Evolutionary conservation across 225 moss, liverwort and hornwort genomes (phyloP), one percentile per base, ranked within the genome.

Genomic region (Sphagnum tenellum): DNA sequence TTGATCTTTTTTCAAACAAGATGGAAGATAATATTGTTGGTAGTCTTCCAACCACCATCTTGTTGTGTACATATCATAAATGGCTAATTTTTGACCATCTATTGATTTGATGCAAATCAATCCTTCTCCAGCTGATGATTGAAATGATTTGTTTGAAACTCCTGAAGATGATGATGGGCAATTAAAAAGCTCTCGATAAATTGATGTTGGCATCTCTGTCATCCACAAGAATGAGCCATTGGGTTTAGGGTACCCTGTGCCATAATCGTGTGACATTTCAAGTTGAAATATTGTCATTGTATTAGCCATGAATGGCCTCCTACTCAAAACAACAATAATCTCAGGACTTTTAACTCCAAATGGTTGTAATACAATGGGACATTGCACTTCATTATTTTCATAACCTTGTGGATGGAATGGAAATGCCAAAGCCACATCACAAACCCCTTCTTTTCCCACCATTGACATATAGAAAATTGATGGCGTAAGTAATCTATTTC

Each of bases 41-140:
- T 75, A 75, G 56, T 78, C 75, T 9, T 78, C 75, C 29, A 82
- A 53, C 75, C 75, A 82, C 82, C 78, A 78, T 58, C 68, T 78
- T 47, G 82, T 0, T 5, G 63, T 68, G 14, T 78, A 73, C 67
- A 82, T 82, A 8, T 78, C 75, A 13, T 68, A 75, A 7, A 82
- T 75, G 12, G 56, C 78, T 50, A 78, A 44, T 58, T 67, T 72
- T 48, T 75, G 78, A 0, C 78, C 78, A 57, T 82, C 49, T 0
- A 3, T 73, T 8, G 70, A 58, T 8, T 82, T 78, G 0, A 81
- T 75, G 44, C 73, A 75, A 50, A 78, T 73, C 48, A 82, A 65
- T 12, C 75, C 78, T 63, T 82, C 78, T 0, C 75, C 68, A 0
- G 45, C 57, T 0, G 49, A 78, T 0, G 70, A 73, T 68, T 82